Evolutionary conservation across 2,329 filamentous ascomycete genomes (phyloP).

Genomic region (Neonectria sp.): DNA sequence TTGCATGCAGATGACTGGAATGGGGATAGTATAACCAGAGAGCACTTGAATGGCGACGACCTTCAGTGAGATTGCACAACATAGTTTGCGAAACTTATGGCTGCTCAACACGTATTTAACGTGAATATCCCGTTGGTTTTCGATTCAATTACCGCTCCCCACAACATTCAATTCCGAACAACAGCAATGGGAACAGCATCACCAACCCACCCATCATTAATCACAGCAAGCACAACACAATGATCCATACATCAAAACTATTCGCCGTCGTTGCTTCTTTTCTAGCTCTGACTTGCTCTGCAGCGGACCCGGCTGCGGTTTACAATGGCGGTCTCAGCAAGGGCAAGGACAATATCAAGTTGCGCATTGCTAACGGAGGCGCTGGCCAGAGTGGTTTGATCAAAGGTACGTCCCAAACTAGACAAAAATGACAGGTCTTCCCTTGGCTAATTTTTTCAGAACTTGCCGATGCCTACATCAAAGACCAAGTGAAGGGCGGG

Average conservation of each 20-base stretch:
- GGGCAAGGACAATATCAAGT: slow-evolving; percentile 32
- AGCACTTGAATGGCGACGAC: neutral
- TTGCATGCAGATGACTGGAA: neutral
- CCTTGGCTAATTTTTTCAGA: slow-evolving; percentile 27
- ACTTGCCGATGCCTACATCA: slow-evolving; percentile 48
- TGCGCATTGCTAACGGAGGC: slow-evolving; percentile 55
- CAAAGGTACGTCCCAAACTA: slow-evolving; percentile 41
- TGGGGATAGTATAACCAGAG: neutral
- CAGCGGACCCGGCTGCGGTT: slow-evolving; percentile 35
- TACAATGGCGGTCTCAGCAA: slow-evolving; percentile 41
- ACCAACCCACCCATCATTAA: neutral
- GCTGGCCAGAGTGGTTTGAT: slow-evolving; percentile 56
- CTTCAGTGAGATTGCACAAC: neutral
- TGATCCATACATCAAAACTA: slow-evolving; percentile 14
- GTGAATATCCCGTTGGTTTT: neutral
- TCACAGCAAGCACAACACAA: neutral
- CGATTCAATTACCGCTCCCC: neutral
- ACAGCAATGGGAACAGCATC: neutral
- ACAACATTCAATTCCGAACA: neutral
- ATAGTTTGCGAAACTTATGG: neutral
- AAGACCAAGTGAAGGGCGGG: slow-evolving; percentile 36
- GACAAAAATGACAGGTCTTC: fast-evolving
- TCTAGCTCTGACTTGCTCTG: slow-evolving; percentile 35
- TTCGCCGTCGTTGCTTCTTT: slow-evolving; percentile 15
- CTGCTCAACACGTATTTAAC: neutral